phyloP scores from a whole-genome alignment of 2,329 filamentous ascomycete species.

The Biscogniauxia sp. region DNA sequence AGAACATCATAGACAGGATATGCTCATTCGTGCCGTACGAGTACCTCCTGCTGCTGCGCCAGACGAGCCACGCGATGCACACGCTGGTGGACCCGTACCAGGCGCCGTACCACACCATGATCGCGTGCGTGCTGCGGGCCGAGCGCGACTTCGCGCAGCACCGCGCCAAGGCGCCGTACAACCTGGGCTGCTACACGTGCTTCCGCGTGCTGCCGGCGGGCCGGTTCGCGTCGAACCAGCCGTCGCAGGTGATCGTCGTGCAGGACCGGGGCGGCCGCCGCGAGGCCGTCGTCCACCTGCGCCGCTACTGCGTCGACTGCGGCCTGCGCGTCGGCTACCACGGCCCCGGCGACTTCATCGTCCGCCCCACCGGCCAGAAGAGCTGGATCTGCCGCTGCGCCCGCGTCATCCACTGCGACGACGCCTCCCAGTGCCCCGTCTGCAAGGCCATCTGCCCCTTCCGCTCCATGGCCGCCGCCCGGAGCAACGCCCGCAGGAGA shows the following conservation, averaged over 20 bases:
- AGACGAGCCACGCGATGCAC: conserved; percentile 3
- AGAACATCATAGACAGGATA: conserved; percentile 12
- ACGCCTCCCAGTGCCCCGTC: conserved; percentile 5
- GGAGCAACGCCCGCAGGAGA: neutral
- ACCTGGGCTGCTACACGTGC: conserved; percentile 21
- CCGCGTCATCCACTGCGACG: conserved; percentile 1
- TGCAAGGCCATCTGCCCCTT: conserved; percentile 9
- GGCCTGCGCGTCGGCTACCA: conserved; percentile 17
- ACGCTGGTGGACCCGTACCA: conserved; percentile 12
- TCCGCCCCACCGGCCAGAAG: conserved; percentile 2
- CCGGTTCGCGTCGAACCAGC: conserved; percentile 15
- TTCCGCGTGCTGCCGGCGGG: conserved; percentile 10
- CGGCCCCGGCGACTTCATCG: conserved; percentile 12
- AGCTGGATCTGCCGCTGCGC: conserved; percentile 19
- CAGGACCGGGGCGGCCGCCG: neutral
- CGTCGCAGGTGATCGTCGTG: conserved; percentile 3
- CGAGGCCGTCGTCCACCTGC: conserved; percentile 12
- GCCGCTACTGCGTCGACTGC: conserved; percentile 23
- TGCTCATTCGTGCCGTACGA: conserved; percentile 16
- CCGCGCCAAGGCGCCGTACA: conserved; percentile 2
- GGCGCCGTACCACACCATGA: conserved; percentile 10
- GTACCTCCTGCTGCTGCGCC: conserved; percentile 13
- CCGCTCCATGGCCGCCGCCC: neutral
- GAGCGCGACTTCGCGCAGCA: conserved; percentile 19
- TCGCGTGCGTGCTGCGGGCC: conserved; percentile 16